A percentile compares a stretch with the other conserved stretches of the same genome.
phyloP scores from a whole-genome alignment of 768 basidiomycete genomes.

The Boletus rubropictus region DNA sequence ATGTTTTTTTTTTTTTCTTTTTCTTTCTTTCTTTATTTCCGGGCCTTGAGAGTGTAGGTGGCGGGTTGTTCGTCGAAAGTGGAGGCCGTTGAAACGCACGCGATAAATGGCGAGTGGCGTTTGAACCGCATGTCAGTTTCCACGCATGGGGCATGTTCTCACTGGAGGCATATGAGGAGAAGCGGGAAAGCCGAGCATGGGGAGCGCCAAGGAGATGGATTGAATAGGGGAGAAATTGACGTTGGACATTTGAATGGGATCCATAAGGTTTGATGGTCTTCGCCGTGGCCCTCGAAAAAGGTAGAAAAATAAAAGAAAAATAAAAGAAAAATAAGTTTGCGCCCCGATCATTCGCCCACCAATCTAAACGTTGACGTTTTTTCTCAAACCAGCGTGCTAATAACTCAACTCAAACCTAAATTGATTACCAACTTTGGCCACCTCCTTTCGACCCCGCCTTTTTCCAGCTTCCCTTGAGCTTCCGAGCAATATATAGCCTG shows the following conservation, averaged over 20 bases:
- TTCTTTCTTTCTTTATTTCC: no score
- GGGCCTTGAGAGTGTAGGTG: no score
- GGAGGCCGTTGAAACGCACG: conserved; percentile 19
- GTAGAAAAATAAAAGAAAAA: no score
- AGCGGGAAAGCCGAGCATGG: no score
- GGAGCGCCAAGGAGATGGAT: no score
- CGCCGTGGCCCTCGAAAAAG: no score
- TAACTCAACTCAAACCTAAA: conserved; percentile 61
- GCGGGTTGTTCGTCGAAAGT: conserved; percentile 2
- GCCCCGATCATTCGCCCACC: conserved; percentile 20
- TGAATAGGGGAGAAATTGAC: conserved; percentile 22
- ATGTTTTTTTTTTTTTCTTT: background rate
- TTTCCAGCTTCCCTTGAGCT: conserved; percentile 3
- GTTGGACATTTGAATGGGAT: conserved; percentile 11
- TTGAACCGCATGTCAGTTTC: conserved; percentile 12
- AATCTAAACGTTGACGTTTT: conserved; percentile 13
- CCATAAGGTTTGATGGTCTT: conserved; percentile 25
- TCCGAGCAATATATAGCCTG: conserved; percentile 37
- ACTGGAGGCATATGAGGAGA: no score
- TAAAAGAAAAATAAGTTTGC: background rate
- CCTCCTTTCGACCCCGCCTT: conserved; percentile 21
- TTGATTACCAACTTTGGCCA: conserved; percentile 30
- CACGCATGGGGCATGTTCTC: conserved; percentile 6
- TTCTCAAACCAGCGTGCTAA: conserved; percentile 29
- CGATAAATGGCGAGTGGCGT: conserved; percentile 30